Base-by-base conservation (phyloP, 345 rosid genomes). In the Brassica cretica region DNA sequence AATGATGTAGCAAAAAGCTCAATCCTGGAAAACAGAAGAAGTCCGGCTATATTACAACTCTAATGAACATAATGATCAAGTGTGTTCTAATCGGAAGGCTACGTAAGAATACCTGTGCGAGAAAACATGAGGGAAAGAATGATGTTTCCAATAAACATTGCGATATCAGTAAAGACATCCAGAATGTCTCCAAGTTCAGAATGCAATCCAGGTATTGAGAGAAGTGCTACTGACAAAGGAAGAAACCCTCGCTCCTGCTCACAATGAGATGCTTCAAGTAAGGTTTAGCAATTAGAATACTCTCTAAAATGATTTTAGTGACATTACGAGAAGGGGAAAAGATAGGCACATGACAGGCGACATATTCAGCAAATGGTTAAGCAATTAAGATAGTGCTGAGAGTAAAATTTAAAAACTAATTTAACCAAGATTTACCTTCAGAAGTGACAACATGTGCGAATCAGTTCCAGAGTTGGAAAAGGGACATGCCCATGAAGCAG, bases 221-320 rank as follows among this genome's bases (percentile, higher is more conserved):
- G 81, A 75, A 95, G 82, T 70, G 99, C 99, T 80, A 93, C 94
- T 67, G 99, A 95, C 82, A 95, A 78, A 72, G 98, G 90, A 82
- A 93, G 97, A 89, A 93, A 88, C n/a, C 98, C 99, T 58, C 94
- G 87, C 82, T 95, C 99, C 99, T 95, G 91, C 62, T 71, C 73
- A 81, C 71, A 75, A 76, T 51, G 72, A 84, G 44, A 83, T 67
- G 77, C 72, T 73, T 78, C 58, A 65, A 82, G 65, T 67, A 83
- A 80, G 79, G 68, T 75, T 49, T 55, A 56, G 33, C 33, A 70
- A 41, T 58, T 32, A 70, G 56, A 69, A 74, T 62, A 62, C 24
- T 25, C 59, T 62, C 32, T 51, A 32, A 11, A 60, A 35, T 0
- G 9, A 37, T 18, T 71, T 32, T 35, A 44, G 30, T 33, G 68